Conservation (phyloP, 164 flowering plant genomes). For the Berberis thunbergii region DNA sequence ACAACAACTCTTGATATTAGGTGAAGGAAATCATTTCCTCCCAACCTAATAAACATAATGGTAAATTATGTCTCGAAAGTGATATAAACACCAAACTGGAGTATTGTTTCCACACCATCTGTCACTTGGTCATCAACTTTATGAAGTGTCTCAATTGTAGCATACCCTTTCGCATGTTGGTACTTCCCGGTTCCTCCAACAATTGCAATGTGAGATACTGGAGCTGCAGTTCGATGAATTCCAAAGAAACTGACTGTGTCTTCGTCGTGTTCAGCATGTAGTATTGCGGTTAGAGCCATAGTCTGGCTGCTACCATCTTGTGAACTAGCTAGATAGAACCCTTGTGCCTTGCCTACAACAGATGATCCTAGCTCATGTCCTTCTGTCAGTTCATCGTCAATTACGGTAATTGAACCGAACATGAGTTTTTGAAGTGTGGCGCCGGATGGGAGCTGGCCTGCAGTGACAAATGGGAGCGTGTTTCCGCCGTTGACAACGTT, state of each 20-base stretch:
- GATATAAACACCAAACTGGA: neutral
- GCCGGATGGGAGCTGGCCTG: slow-evolving; percentile 20
- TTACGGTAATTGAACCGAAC: slow-evolving; percentile 19
- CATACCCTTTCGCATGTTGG: slow-evolving; percentile 36
- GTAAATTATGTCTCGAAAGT: neutral
- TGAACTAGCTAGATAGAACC: slow-evolving; percentile 35
- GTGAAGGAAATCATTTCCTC: neutral
- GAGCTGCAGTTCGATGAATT: slow-evolving; percentile 23
- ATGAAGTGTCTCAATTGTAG: slow-evolving; percentile 17
- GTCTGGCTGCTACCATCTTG: slow-evolving; percentile 40
- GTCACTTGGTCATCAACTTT: slow-evolving; percentile 36
- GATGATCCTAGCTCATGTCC: slow-evolving; percentile 10
- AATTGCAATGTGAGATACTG: slow-evolving; percentile 45
- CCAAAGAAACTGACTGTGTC: slow-evolving; percentile 52
- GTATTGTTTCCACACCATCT: slow-evolving; percentile 43
- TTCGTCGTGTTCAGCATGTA: slow-evolving; percentile 14
- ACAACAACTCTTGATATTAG: too few species aligned
- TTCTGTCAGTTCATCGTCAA: slow-evolving; percentile 22
- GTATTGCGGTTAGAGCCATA: slow-evolving; percentile 37
- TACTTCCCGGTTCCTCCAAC: slow-evolving; percentile 57
- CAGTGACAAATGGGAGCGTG: slow-evolving; percentile 5
- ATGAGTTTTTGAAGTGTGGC: slow-evolving; percentile 31
- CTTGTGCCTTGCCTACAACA: slow-evolving; percentile 41
- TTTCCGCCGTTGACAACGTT: slow-evolving; percentile 3
- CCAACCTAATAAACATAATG: neutral